Conservation (phyloP, 257 asterid genomes). For the Primulina huaijiensis region DNA sequence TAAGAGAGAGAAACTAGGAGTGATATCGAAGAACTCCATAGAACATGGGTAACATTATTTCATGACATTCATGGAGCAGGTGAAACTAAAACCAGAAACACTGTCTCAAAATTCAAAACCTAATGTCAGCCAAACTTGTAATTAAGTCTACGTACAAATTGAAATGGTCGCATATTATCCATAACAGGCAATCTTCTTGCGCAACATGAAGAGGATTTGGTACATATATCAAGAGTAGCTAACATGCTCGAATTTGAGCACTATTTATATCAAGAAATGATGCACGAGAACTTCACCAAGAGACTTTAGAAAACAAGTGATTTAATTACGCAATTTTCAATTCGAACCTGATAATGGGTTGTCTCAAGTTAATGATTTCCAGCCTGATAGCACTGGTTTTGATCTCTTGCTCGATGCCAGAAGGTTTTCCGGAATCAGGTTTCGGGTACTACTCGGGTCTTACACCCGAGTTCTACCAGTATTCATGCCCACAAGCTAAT, state of each 20-base stretch:
- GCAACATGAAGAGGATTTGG: constrained; percentile 42
- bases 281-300: constrained; percentile 11
- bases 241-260: constrained; percentile 5
- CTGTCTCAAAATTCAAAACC: constrained; percentile 28
- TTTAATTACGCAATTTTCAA: background rate
- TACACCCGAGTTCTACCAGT: constrained; percentile 43
- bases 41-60: constrained; percentile 33
- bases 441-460: constrained; percentile 38
- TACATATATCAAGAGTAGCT: constrained; percentile 37
- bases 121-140: background rate
- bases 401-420: constrained; percentile 27
- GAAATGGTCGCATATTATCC: constrained; percentile 33
- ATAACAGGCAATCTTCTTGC: constrained; percentile 17
- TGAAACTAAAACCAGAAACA: constrained; percentile 56
- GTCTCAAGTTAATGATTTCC: constrained; percentile 19
- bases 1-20: background rate
- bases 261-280: constrained; percentile 25
- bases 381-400: constrained; percentile 29
- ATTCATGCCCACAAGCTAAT: constrained; percentile 75
- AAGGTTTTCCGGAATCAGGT: constrained; percentile 38
- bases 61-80: constrained; percentile 57
- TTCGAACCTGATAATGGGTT: constrained; percentile 35
- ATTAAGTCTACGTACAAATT: constrained; percentile 8
- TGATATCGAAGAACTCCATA: background rate
- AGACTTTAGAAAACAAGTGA: background rate